Evolutionary conservation across 164 flowering plant species (phyloP), one percentile per base, ranked within the genome.

Genomic region (Stephania cephalantha): DNA sequence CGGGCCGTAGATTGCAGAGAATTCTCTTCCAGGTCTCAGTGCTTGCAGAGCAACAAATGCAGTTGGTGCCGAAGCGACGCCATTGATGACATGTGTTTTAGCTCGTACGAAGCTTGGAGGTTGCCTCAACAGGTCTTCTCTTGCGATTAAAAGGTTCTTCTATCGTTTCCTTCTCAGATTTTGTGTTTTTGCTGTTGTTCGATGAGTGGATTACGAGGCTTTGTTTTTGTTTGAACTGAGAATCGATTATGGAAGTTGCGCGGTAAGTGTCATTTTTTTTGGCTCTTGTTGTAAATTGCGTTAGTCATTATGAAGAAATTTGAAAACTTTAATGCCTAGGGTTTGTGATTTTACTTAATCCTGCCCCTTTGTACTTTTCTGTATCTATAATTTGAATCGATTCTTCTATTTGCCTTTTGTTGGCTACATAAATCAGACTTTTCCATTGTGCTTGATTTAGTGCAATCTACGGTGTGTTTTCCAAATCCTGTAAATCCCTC

Each of bases 31-130:
- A 83, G 75, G 78, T 84, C 87, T 50, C 83, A 87, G 55, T 91
- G 93, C 79, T 7, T 75, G 48, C 81, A 71, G 82, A 81, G 71
- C 71, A 73, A 81, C 1, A 86, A 75, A 70, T 91, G 95, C 80
- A 69, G 85, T 58, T 89, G 95, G 93, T 91, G 93, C 81, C 80
- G 80, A 12, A 89, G 95, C 75, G 87, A 85, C 9, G 81, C 71
- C 69, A 81, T 91, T 22, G 93, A 89, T 68, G 90, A 88, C 71
- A 83, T 79, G 82, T 91, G 95, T 80, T 88, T 88, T 78, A 71
- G 80, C 68, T 83, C 83, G 67, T 30, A 76, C 45, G 90, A 89
- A 72, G 88, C 95, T 72, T 81, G 85, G 87, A 81, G 95, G 55
- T 68, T 89, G 71, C 95, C 95, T 29, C 80, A 78, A 17, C 90